Evolutionary conservation across 495 filamentous ascomycete genomes (phyloP).

Genomic region (Tetracladium marchalianum): DNA sequence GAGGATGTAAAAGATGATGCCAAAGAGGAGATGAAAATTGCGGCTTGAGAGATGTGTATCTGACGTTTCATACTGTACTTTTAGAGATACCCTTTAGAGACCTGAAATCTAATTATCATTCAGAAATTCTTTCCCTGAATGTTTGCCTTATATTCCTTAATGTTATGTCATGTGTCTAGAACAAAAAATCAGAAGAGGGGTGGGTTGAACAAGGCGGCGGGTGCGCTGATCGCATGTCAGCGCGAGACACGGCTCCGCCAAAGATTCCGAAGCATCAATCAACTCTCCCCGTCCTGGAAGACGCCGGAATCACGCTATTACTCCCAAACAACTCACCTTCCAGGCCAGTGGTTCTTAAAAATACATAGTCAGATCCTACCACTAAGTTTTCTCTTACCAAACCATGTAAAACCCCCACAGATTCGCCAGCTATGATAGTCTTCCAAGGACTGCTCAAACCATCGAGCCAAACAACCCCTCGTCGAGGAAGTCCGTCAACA

Average conservation of each 20-base stretch:
- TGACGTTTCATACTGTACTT: slow-evolving; percentile 4
- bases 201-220: too few relatives aligned
- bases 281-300: too few relatives aligned
- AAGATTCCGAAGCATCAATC: too few relatives aligned
- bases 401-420: slow-evolving; percentile 1
- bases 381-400: neutral
- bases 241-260: too few relatives aligned
- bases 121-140: neutral
- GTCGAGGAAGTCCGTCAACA: slow-evolving; percentile 3
- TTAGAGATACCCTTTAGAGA: slow-evolving; percentile 8
- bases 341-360: too few relatives aligned
- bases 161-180: too few relatives aligned
- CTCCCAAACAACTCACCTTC: too few relatives aligned
- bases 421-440: slow-evolving; percentile 18
- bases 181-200: too few relatives aligned
- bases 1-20: slow-evolving; percentile 14
- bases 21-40: slow-evolving; percentile 10
- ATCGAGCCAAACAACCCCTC: slow-evolving; percentile 5
- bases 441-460: slow-evolving; percentile 19
- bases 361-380: too few relatives aligned
- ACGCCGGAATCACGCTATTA: too few relatives aligned
- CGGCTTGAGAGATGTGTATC: slow-evolving; percentile 5
- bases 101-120: neutral
- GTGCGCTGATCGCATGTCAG: too few relatives aligned
- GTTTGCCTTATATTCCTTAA: neutral